These are phyloP conservation scores for Zygoascus sp. DNA, from an alignment of 1,139 yeast genomes.

Conservation along the genomic window DNA sequence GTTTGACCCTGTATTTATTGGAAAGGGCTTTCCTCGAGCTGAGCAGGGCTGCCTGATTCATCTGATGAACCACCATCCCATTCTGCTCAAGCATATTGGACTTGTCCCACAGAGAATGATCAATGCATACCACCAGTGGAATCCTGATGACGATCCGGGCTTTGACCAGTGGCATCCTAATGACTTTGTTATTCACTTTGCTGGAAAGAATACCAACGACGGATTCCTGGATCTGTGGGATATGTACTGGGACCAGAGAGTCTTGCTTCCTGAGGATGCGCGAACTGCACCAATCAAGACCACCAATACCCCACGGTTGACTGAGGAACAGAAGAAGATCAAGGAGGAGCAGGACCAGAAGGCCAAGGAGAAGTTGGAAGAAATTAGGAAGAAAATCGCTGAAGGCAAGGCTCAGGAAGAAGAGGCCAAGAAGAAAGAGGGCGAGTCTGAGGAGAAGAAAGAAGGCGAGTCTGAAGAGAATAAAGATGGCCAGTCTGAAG, in stretches of 20 bases:
- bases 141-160: constrained; percentile 17
- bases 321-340: constrained; percentile 8
- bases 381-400: constrained; percentile 1
- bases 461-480: constrained; percentile 3
- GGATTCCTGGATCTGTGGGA: constrained; percentile 4
- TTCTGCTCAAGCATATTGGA: constrained; percentile 31
- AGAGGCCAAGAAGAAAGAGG: constrained; percentile 1
- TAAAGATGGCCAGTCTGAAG: neutral
- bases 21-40: constrained; percentile 18
- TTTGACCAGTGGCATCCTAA: constrained; percentile 25
- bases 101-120: constrained; percentile 35
- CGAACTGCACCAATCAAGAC: constrained; percentile 7
- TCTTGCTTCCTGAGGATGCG: constrained; percentile 8
- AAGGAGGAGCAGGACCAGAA: constrained; percentile 12
- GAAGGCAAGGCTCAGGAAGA: neutral
- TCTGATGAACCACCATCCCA: constrained; percentile 23
- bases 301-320: constrained; percentile 3
- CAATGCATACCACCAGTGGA: constrained; percentile 28
- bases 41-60: constrained; percentile 29
- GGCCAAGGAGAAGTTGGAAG: constrained; percentile 11
- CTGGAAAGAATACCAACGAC: constrained; percentile 21
- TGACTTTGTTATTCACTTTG: constrained; percentile 31
- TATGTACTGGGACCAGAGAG: constrained; percentile 7
- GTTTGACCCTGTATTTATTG: constrained; percentile 21
- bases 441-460: constrained; percentile 8